Conservation (phyloP, 371 early-diverging fungal genomes). For the Batkoa obscura region DNA sequence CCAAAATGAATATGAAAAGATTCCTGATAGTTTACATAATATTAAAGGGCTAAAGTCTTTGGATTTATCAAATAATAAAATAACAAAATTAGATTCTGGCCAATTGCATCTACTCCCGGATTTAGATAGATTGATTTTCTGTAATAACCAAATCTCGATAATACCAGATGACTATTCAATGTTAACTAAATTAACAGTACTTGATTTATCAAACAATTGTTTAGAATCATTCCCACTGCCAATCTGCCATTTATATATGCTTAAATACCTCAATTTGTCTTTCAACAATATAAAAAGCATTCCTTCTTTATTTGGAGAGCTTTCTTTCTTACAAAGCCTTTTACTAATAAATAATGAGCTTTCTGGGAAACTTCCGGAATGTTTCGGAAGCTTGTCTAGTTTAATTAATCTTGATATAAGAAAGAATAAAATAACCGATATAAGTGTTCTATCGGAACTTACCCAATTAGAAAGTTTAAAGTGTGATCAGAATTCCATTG, state of each 20-base stretch:
- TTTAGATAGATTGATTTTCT: slow-evolving; percentile 35
- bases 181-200: slow-evolving; percentile 32
- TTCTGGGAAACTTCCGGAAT: slow-evolving; percentile 36
- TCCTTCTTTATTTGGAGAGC: slow-evolving; percentile 45
- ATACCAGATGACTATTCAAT: slow-evolving; percentile 42
- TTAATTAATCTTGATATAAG: slow-evolving; percentile 55
- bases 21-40: slow-evolving; percentile 37
- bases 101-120: slow-evolving; percentile 30
- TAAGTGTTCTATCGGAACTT: slow-evolving; percentile 30
- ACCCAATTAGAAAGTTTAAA: slow-evolving; percentile 36
- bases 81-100: slow-evolving; percentile 32
- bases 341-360: slow-evolving; percentile 47
- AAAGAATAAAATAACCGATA: slow-evolving; percentile 42
- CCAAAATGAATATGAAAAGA: slow-evolving; percentile 34
- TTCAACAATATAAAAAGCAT: slow-evolving; percentile 58
- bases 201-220: slow-evolving; percentile 70
- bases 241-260: slow-evolving; percentile 28
- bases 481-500: slow-evolving; percentile 42
- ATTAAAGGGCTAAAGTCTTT: slow-evolving; percentile 35
- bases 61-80: slow-evolving; percentile 55
- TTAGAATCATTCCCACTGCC: slow-evolving; percentile 36
- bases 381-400: slow-evolving; percentile 17
- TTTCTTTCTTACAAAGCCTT: slow-evolving; percentile 30
- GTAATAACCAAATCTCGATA: slow-evolving; percentile 48
- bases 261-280: slow-evolving; percentile 55